These are phyloP conservation scores for Hypomontagnella submonticulosa DNA, from an alignment of 495 filamentous ascomycete genomes.

Conservation along the genomic window DNA sequence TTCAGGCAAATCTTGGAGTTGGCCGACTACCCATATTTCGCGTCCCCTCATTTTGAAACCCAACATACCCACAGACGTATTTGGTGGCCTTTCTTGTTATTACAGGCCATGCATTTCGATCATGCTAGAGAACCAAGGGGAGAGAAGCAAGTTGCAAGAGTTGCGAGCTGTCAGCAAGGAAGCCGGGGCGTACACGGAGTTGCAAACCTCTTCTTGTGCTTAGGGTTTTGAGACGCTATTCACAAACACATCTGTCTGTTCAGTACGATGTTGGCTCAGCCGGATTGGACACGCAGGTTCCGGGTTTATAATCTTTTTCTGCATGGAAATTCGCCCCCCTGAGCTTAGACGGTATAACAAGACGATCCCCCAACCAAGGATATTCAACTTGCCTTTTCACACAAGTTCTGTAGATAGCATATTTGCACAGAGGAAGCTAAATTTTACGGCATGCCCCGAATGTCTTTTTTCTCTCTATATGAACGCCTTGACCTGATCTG, in stretches of 20 bases:
- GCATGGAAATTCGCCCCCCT: conserved; percentile 9
- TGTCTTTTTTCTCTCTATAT: conserved; percentile 2
- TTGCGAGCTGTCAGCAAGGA: conserved; percentile 19
- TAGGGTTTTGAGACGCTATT: conserved; percentile 10
- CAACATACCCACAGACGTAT: conserved; percentile 46
- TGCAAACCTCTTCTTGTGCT: conserved; percentile 5
- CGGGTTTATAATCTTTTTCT: conserved; percentile 17
- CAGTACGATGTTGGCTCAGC: conserved; percentile 13
- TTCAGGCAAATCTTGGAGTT: conserved; percentile 42
- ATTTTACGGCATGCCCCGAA: conserved; percentile 24
- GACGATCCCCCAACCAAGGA: conserved; percentile 17
- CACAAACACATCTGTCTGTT: conserved; percentile 14
- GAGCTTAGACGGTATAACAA: conserved; percentile 30
- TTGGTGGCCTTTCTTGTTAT: conserved; percentile 39
- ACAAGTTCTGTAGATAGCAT: conserved; percentile 48
- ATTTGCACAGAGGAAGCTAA: conserved; percentile 42
- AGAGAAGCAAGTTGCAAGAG: conserved; percentile 27
- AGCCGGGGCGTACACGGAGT: conserved; percentile 3
- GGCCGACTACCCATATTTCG: conserved; percentile 46
- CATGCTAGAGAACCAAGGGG: conserved; percentile 23
- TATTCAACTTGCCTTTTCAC: conserved; percentile 39
- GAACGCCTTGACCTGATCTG: not conserved
- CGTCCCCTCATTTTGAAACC: conserved; percentile 47
- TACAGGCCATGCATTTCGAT: conserved; percentile 25
- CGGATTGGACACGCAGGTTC: conserved; percentile 27